Evolutionary conservation across 306 rosid genomes (phyloP), one percentile per base, ranked within the genome.

Genomic region (Echinosophora koreensis): DNA sequence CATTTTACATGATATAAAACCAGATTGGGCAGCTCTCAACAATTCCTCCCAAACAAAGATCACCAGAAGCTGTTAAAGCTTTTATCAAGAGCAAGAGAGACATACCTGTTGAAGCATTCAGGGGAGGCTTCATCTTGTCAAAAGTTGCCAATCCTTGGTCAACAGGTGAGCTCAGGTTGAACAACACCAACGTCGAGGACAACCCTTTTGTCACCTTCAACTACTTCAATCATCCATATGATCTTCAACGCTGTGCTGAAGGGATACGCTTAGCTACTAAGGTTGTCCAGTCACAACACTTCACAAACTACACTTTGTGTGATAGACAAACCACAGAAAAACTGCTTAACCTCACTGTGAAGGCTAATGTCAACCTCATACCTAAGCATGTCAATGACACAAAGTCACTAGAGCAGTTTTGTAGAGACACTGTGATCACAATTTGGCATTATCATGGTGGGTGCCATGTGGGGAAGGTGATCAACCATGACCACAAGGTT

Each of bases 401-500:
- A 0, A 37, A 81, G 35, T 92, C 97, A 64, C 7, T 92, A 5
- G 90, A 90, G 86, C 96, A 89, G 86, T 90, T 90, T 66, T 93
- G 96, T 75, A 86, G 73, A 49, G 97, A 93, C 85, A 82, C 96
- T 18, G 96, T 92, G 80, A 90, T 89, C 86, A 85, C 94, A 16
- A 93, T 90, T 69, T 93, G 97, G 97, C 97, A 93, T 66, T 93
- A 90, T 90, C 97, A 90, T 77, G 97, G 97, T 8, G 97, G 97
- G 15, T 83, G 89, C 71, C 97, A 89, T 58, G 88, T 90, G 44
- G 92, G 94, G 27, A 89, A 83, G 81, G 97, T 90, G 10, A 89
- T 93, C 37, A 69, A 67, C 64, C 62, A 82, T 14, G 76, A 89
- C 30, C 18, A 80, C 80, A 89, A 84, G 81, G 92, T 90, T 80